These are phyloP conservation scores for Irpex lacteus DNA, from an alignment of 1,284 basidiomycete genomes.

Conservation along the genomic window DNA sequence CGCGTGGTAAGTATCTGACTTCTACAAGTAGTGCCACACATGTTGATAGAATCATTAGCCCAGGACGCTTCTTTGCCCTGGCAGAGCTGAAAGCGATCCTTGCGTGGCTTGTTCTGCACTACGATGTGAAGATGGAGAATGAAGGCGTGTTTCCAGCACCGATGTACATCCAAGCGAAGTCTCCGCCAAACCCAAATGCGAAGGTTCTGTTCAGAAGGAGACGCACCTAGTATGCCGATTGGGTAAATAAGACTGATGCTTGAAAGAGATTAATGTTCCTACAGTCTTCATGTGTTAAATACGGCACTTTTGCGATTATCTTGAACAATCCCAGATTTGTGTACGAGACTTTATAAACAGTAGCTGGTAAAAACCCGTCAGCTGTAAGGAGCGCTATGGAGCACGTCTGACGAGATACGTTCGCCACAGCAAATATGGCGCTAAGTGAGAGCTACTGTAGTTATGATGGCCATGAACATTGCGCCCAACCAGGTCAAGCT, in stretches of 20 bases:
- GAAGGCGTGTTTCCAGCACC: constrained; percentile 16
- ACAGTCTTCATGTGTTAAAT: too few species aligned
- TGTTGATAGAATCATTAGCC: constrained; percentile 17
- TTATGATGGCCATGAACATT: not conserved
- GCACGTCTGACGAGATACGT: too few species aligned
- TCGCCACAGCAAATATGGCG: too few species aligned
- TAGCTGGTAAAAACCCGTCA: too few species aligned
- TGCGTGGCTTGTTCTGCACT: constrained; percentile 22
- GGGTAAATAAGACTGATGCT: too few species aligned
- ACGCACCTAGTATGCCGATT: too few species aligned
- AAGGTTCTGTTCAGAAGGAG: constrained; percentile 11
- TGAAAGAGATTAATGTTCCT: too few species aligned
- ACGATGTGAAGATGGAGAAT: constrained; percentile 23
- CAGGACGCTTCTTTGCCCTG: constrained; percentile 26
- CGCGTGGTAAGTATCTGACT: constrained; percentile 22
- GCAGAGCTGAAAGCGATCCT: constrained; percentile 25
- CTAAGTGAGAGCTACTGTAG: too few species aligned
- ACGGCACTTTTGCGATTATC: too few species aligned
- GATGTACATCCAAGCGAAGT: constrained; percentile 12
- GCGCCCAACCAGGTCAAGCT: not conserved
- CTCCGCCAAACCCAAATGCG: constrained; percentile 6
- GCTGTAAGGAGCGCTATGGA: too few species aligned
- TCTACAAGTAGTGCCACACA: not conserved
- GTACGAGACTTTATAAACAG: too few species aligned
- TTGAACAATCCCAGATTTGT: too few species aligned